These are phyloP conservation scores for Aschersonia sp. DNA, from an alignment of 2,329 filamentous ascomycete genomes.

Conservation along the genomic window DNA sequence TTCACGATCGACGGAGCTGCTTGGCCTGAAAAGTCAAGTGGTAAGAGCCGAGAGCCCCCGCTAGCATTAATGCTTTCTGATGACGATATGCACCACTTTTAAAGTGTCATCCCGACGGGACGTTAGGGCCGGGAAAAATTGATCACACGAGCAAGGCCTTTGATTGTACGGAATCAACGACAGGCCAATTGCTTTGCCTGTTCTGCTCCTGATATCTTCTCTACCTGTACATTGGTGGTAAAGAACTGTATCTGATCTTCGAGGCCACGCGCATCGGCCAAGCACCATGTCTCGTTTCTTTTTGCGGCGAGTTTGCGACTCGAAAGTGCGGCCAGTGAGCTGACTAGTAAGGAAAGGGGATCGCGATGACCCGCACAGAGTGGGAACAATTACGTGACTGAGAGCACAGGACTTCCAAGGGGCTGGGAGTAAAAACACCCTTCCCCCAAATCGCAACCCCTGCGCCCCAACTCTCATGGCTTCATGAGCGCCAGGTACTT, in stretches of 20 bases:
- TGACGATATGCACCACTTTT: not conserved
- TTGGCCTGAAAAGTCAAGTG: no score
- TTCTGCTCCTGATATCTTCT: no score
- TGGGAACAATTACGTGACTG: not conserved
- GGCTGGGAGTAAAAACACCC: no score
- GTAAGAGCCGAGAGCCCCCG: no score
- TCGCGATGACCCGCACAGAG: conserved; percentile 4
- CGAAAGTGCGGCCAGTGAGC: not conserved
- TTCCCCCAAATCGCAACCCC: not conserved
- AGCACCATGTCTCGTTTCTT: no score
- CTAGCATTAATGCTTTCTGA: not conserved
- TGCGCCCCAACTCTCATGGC: not conserved
- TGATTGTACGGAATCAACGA: no score
- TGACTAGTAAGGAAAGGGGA: conserved; percentile 1
- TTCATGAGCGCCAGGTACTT: not conserved
- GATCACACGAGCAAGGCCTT: not conserved
- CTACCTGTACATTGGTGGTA: no score
- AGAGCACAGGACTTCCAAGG: not conserved
- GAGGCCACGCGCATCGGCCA: no score
- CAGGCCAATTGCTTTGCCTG: no score
- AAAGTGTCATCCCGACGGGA: not conserved
- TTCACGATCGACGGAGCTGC: no score
- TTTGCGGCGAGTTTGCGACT: not conserved
- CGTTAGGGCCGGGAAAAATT: not conserved
- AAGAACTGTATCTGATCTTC: no score